Evolutionary conservation across 116 monocot species (phyloP), one percentile per base, ranked within the genome.

Genomic region (Iris pallida): DNA sequence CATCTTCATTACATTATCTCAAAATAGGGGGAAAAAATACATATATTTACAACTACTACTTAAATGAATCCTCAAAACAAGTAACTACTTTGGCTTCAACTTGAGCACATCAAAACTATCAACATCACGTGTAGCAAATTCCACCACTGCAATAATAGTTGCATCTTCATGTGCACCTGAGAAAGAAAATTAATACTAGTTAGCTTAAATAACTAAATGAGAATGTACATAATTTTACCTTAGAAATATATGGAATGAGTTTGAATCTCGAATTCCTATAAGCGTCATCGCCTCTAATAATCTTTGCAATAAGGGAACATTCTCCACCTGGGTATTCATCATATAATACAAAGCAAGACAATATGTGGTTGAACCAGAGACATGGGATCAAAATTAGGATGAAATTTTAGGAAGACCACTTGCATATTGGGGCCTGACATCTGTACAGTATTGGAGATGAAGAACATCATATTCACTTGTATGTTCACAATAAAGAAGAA

Each of bases 201-300:
- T n/a, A n/a, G n/a, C n/a, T n/a, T n/a, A n/a, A n/a, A n/a, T n/a
- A n/a, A n/a, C n/a, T n/a, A n/a, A n/a, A n/a, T n/a, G n/a, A n/a
- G n/a, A 63, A 53, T 16, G 14, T 15, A 6, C n/a, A 53, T 53
- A 44, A 4, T 20, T 9, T 8, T 53, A 89, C 94, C 94, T 85
- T 90, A 3, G 90, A 87, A 64, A 94, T 94, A 69, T 94, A 90
- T 43, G 94, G 94, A 52, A 94, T 94, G 59, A 94, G 87, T 74
- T 94, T 94, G 68, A 94, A 94, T 49, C 94, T 82, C 63, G 94
- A 89, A 87, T 94, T 90, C 65, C 94, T 80, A 18, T 70, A 94
- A 42, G 84, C 78, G 71, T 94, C 94, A 76, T 94, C 94, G 69
- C 90, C 90, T 43, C 70, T 83, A 9, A 94, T 78, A 74, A 94